A percentile compares a stretch with the other conserved stretches of the same genome.
These are phyloP conservation scores for Aspergillus sp. DNA, from an alignment of 2,329 filamentous ascomycete genomes.

Conservation along the genomic window DNA sequence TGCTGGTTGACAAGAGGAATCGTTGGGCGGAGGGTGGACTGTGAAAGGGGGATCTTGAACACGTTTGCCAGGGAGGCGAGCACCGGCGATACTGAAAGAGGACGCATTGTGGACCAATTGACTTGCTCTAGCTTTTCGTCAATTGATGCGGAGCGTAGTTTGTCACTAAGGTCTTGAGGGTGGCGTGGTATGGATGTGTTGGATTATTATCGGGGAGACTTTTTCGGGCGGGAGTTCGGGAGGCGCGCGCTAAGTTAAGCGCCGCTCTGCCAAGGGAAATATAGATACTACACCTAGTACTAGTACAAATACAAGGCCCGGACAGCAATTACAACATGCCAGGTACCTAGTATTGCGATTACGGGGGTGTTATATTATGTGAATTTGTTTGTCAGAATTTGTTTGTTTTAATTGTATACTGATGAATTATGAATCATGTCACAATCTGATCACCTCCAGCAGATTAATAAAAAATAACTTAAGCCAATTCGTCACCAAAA, in stretches of 20 bases:
- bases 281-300: too few relatives aligned
- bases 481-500: conserved; percentile 16
- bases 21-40: conserved; percentile 28
- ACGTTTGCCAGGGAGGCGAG: conserved; percentile 47
- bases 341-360: neutral
- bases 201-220: neutral
- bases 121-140: neutral
- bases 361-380: neutral
- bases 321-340: neutral
- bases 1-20: conserved; percentile 12
- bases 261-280: neutral
- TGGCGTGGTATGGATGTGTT: neutral
- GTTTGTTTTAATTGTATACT: neutral
- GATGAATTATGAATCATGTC: neutral
- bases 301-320: neutral
- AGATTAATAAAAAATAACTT: neutral
- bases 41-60: conserved; percentile 44
- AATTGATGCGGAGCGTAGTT: neutral
- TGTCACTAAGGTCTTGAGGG: neutral
- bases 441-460: neutral
- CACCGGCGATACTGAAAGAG: conserved; percentile 33
- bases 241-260: conserved; percentile 6
- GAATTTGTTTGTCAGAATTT: neutral
- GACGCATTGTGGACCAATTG: neutral
- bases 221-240: conserved; percentile 1